A percentile compares a stretch with the other conserved stretches of the same genome.
Conservation (phyloP, 1,284 basidiomycete species). For the Apiotrichum veenhuisii region DNA sequence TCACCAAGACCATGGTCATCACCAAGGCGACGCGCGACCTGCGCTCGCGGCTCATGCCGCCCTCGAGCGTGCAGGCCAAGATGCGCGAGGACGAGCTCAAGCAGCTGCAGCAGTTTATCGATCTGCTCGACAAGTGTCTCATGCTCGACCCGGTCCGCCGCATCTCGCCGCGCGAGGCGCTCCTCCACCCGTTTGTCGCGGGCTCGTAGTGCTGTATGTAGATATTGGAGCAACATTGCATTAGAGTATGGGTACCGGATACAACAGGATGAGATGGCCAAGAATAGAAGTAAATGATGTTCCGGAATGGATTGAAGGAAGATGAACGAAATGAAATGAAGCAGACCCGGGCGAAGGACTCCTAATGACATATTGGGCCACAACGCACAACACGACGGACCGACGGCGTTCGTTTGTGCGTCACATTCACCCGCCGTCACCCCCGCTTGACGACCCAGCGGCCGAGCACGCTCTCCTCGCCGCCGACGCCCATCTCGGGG, state of each 20-base stretch:
- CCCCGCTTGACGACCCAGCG: constrained; percentile 29
- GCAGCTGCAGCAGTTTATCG: constrained; percentile 76
- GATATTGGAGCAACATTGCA: not conserved
- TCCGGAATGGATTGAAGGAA: too few species aligned
- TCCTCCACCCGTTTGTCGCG: constrained; percentile 76
- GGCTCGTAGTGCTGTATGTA: constrained; percentile 6
- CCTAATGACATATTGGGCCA: too few species aligned
- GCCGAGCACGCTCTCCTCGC: constrained; percentile 28
- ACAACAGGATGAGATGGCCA: not conserved
- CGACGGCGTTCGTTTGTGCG: too few species aligned
- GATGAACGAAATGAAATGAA: too few species aligned
- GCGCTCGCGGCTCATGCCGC: constrained; percentile 74
- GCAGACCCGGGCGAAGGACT: too few species aligned
- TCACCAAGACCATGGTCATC: constrained; percentile 73
- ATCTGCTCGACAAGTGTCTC: constrained; percentile 87
- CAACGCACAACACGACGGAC: too few species aligned
- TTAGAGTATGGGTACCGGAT: not conserved
- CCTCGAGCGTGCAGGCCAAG: constrained; percentile 62
- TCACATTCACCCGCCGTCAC: not conserved
- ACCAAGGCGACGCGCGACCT: constrained; percentile 81
- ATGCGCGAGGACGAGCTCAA: constrained; percentile 85
- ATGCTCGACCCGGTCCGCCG: constrained; percentile 83
- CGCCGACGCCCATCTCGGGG: constrained; percentile 44
- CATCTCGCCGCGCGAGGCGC: constrained; percentile 80
- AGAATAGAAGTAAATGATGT: not conserved